These are phyloP conservation scores for Colletotrichum sp. DNA, from an alignment of 2,329 filamentous ascomycete genomes.

Conservation along the genomic window DNA sequence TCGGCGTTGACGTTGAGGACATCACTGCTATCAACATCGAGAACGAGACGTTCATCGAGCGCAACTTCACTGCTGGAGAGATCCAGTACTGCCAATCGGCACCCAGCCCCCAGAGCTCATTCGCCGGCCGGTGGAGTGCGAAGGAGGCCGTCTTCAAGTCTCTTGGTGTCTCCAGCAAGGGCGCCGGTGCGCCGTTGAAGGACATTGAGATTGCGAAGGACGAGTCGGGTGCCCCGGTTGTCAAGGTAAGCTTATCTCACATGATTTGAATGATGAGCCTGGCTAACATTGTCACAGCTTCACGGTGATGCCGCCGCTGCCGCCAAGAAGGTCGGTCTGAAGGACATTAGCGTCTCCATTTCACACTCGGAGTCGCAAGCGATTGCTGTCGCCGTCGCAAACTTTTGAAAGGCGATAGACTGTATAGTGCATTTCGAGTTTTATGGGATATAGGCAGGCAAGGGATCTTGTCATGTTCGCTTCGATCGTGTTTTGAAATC, in stretches of 20 bases:
- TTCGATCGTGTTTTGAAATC: constrained; percentile 21
- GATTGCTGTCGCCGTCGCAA: constrained; percentile 89
- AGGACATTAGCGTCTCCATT: constrained; percentile 90
- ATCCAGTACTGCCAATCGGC: constrained; percentile 86
- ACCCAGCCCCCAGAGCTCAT: constrained; percentile 83
- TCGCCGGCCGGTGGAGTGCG: constrained; percentile 94
- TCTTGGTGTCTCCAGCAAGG: constrained; percentile 83
- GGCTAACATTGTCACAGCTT: constrained; percentile 65
- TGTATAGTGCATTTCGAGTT: constrained; percentile 21
- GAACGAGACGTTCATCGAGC: constrained; percentile 91
- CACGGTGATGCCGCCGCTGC: constrained; percentile 83
- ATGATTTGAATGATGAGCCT: not conserved
- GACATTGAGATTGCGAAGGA: constrained; percentile 93
- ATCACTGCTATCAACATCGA: constrained; percentile 87
- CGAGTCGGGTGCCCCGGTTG: constrained; percentile 81
- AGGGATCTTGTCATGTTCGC: constrained; percentile 19
- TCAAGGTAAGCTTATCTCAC: constrained; percentile 69
- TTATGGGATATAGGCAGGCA: constrained; percentile 21
- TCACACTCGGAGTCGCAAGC: constrained; percentile 95
- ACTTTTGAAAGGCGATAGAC: constrained; percentile 58
- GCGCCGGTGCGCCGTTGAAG: constrained; percentile 86
- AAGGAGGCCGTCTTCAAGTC: constrained; percentile 99
- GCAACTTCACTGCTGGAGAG: constrained; percentile 90
- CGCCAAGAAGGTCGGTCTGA: constrained; percentile 86
- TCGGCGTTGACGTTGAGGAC: constrained; percentile 94